Evolutionary conservation across 2,329 filamentous ascomycete species (phyloP).

Genomic region (Xylaria hypoxylon): DNA sequence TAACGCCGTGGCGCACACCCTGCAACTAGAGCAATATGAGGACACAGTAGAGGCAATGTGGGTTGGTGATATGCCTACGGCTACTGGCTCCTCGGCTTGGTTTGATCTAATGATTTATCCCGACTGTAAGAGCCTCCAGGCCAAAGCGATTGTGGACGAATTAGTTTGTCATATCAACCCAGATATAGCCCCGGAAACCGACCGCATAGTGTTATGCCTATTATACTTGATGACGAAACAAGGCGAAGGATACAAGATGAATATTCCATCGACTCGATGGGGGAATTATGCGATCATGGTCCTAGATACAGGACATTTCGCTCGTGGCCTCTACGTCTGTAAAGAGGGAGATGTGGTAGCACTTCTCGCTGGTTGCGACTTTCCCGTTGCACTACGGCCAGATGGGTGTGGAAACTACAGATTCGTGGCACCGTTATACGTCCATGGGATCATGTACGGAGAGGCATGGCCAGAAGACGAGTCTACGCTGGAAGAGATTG

Average conservation of each 20-base stretch:
- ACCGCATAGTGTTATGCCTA: too few relatives aligned
- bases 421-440: conserved; percentile 22
- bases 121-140: too few relatives aligned
- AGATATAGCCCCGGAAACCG: too few relatives aligned
- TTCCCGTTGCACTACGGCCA: conserved; percentile 19
- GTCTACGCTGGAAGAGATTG: conserved; percentile 13
- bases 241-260: too few relatives aligned
- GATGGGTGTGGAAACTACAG: conserved; percentile 11
- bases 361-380: conserved; percentile 12
- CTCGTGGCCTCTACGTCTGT: conserved; percentile 11
- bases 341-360: conserved; percentile 26
- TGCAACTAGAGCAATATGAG: neutral
- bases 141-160: too few relatives aligned
- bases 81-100: neutral
- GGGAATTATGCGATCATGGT: conserved; percentile 20
- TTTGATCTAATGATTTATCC: conserved; percentile 21
- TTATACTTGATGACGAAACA: too few relatives aligned
- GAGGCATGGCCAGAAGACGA: conserved; percentile 26
- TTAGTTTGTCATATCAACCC: too few relatives aligned
- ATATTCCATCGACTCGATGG: neutral
- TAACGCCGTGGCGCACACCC: neutral
- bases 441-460: conserved; percentile 26
- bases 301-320: conserved; percentile 17
- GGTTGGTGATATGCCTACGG: too few relatives aligned
- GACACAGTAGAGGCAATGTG: too few relatives aligned